phyloP scores from a whole-genome alignment of 2,329 filamentous ascomycete genomes.

The Proliferodiscus dingleyae region DNA sequence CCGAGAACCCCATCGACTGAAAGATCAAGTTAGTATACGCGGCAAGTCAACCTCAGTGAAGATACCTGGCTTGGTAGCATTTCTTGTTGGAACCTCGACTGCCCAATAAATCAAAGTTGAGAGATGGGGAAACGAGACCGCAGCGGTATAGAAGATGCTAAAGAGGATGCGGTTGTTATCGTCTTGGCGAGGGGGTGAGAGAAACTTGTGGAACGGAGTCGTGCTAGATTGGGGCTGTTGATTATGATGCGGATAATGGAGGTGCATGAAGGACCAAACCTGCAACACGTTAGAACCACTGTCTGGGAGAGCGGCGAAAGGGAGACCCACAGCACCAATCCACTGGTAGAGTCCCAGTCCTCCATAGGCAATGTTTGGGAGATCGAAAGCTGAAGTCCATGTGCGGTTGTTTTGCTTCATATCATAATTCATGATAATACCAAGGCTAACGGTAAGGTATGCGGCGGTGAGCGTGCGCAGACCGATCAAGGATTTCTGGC shows the following conservation, averaged over 20 bases:
- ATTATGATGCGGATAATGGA: conserved; percentile 28
- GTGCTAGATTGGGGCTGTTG: conserved; percentile 10
- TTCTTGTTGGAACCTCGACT: conserved; percentile 24
- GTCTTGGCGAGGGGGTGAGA: conserved; percentile 25
- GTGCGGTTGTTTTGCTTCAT: conserved; percentile 15
- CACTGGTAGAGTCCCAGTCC: conserved; percentile 28
- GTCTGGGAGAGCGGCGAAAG: background rate
- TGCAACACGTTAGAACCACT: conserved; percentile 7
- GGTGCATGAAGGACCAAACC: conserved; percentile 32
- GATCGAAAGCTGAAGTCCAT: conserved; percentile 25
- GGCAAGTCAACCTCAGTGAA: background rate
- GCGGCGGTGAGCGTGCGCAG: conserved; percentile 22
- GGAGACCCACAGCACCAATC: conserved; percentile 28
- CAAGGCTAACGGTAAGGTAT: conserved; percentile 23
- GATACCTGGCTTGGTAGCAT: conserved; percentile 20
- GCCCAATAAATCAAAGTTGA: conserved; percentile 29
- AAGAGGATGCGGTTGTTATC: conserved; percentile 26
- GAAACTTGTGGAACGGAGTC: conserved; percentile 17
- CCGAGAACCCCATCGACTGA: conserved; percentile 21
- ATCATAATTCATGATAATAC: conserved; percentile 26
- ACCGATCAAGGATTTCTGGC: conserved; percentile 26
- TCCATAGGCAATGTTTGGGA: conserved; percentile 28
- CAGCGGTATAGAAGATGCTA: conserved; percentile 31
- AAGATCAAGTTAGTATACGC: conserved; percentile 10
- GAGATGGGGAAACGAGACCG: conserved; percentile 28